Evolutionary conservation across 176 grass and related monocot genomes (phyloP).

Genomic region (Avena eriantha): DNA sequence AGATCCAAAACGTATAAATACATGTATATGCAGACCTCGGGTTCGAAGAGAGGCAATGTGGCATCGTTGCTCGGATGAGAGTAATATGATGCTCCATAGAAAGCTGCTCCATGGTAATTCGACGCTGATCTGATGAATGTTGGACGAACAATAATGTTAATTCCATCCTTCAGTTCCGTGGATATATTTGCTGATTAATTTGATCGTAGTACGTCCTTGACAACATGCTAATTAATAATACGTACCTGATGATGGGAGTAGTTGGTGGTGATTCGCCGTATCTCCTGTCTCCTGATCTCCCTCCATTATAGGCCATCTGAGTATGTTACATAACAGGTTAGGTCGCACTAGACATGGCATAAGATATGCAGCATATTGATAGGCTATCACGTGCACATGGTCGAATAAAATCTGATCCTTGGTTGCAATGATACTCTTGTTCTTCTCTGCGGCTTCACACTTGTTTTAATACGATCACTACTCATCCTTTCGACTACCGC

Average conservation of each 20-base stretch:
- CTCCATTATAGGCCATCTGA: conserved; percentile 58
- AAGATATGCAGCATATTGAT: conserved; percentile 30
- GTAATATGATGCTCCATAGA: conserved; percentile 37
- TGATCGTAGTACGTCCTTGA: not conserved
- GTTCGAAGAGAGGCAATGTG: conserved; percentile 51
- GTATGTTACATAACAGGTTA: conserved; percentile 37
- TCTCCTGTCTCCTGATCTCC: conserved; percentile 53
- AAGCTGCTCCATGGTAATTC: conserved; percentile 30
- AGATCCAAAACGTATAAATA: not conserved
- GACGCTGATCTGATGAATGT: conserved; percentile 37
- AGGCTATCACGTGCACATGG: conserved; percentile 52
- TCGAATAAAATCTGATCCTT: conserved; percentile 55
- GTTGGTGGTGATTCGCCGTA: conserved; percentile 43
- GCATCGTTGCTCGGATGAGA: conserved; percentile 29
- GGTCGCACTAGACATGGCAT: conserved; percentile 21
- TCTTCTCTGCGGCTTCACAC: conserved; percentile 32
- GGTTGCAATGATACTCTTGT: conserved; percentile 47
- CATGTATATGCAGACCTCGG: conserved; percentile 4
- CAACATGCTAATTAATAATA: not conserved
- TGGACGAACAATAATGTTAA: not conserved
- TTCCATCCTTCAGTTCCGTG: not conserved
- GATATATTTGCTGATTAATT: not conserved
- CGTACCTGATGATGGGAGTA: conserved; percentile 44
- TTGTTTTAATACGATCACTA: not conserved
- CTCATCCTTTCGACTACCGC: not conserved